Conservation (phyloP, 331 rosid genomes). For the Rhamnella rubrinervis region DNA sequence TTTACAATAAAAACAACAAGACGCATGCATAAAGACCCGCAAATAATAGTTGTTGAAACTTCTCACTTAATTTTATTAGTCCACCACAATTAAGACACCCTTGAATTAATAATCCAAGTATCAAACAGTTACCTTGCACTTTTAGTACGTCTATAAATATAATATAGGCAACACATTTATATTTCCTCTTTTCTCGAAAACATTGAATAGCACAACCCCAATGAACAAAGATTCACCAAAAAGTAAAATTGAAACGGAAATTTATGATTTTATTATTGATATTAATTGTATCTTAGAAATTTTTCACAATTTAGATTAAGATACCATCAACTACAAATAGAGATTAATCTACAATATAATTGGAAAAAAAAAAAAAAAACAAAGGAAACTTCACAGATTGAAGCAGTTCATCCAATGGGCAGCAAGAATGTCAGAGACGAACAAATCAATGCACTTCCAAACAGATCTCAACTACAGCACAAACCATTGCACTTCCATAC, state of each 20-base stretch:
- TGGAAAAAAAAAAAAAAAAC: background rate
- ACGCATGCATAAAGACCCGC: too few species aligned
- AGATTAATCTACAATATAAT: slow-evolving; percentile 37
- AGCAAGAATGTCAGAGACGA: slow-evolving; percentile 48
- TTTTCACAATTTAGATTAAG: slow-evolving; percentile 21
- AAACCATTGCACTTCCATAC: too few species aligned
- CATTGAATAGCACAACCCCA: background rate
- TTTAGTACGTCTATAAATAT: background rate
- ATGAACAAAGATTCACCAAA: background rate
- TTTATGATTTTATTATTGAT: slow-evolving; percentile 39
- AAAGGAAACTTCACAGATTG: slow-evolving; percentile 14
- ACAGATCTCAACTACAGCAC: too few species aligned
- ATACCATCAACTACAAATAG: slow-evolving; percentile 32
- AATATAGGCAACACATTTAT: background rate
- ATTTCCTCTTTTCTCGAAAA: background rate
- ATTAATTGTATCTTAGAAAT: slow-evolving; percentile 32
- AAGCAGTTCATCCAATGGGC: slow-evolving; percentile 49
- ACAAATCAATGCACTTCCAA: slow-evolving; percentile 28
- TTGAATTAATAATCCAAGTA: background rate
- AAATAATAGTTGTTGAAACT: background rate
- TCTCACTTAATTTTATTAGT: background rate
- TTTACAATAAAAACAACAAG: background rate
- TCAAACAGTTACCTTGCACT: background rate
- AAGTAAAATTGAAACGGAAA: slow-evolving; percentile 6
- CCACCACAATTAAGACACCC: background rate